Base-by-base conservation (phyloP, 116 monocot species). In the Papilionanthe hybrid region DNA sequence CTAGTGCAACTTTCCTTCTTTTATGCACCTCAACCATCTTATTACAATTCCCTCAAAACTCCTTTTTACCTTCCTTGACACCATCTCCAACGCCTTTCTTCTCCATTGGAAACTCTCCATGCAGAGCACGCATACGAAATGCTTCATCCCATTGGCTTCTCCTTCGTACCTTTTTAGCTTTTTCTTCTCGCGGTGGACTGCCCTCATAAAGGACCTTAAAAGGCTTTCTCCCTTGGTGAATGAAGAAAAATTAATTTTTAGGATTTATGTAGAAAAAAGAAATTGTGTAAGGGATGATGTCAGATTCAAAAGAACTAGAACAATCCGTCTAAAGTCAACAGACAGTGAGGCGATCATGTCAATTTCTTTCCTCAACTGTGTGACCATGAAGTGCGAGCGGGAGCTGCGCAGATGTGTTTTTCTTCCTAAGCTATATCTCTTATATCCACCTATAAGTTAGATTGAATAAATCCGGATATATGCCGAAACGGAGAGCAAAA, bases 51-150 rank as follows among this genome's bases (percentile, higher is more conserved):
- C 37, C 4, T 3, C 37, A 37, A 37, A 37, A 37, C 37, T 37
- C 4, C 2, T 37, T 37, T 3, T 37, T 37, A 37, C 37, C 37
- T 1, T 37, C 37, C 37, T 37, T 37, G 0, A 3, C 37, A 37
- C 37, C 1, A 1, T 37, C 3, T 22, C 42, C 4, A 20, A 13
- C 4, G 47, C 42, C 5, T 5, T 49, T 10, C 49, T 80, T 50
- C 53, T 9, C 72, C 50, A 28, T 56, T 80, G 72, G 27, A 73
- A 27, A 73, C 42, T 47, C 42, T 42, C 81, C 81, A 63, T 75
- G 81, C 57, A 81, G 9, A 47, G 22, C 65, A 5, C 23, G 37
- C 71, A 30, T 71, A 71, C 29, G 71, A 10, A 32, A 5, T 71
- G 30, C 28, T 28, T 71, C 71, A 29, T 30, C 10, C 71, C 13